These are phyloP conservation scores for Blumeriella jaapii DNA, from an alignment of 2,329 filamentous ascomycete species.

Conservation along the genomic window DNA sequence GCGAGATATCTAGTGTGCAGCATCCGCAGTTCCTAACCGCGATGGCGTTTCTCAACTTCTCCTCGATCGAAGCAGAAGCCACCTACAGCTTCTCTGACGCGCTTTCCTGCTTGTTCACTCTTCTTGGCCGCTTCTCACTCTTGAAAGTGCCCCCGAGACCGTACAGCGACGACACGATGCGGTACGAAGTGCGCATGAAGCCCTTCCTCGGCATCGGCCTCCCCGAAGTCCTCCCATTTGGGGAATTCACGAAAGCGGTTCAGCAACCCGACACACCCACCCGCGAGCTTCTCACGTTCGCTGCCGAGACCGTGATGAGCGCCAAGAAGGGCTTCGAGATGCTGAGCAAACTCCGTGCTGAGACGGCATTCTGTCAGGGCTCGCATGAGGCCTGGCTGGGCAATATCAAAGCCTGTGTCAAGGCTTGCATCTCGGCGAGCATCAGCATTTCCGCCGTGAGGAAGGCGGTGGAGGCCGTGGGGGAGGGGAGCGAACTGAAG, in stretches of 20 bases:
- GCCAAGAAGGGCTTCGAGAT: slow-evolving; percentile 44
- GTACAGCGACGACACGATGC: slow-evolving; percentile 44
- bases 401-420: slow-evolving; percentile 48
- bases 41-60: slow-evolving; percentile 44
- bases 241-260: slow-evolving; percentile 36
- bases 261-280: slow-evolving; percentile 31
- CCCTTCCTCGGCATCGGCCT: slow-evolving; percentile 50
- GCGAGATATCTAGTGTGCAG: slow-evolving; percentile 14
- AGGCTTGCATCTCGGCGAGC: slow-evolving; percentile 59
- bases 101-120: slow-evolving; percentile 40
- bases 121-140: slow-evolving; percentile 31
- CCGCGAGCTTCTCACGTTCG: slow-evolving; percentile 26
- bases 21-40: slow-evolving; percentile 38
- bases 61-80: slow-evolving; percentile 53
- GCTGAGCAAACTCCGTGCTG: slow-evolving; percentile 38
- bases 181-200: slow-evolving; percentile 62
- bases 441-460: slow-evolving; percentile 50
- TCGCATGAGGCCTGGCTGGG: slow-evolving; percentile 51
- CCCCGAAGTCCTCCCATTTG: slow-evolving; percentile 44
- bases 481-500: slow-evolving; percentile 18
- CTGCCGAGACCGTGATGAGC: slow-evolving; percentile 25
- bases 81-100: slow-evolving; percentile 42
- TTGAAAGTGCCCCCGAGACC: slow-evolving; percentile 33
- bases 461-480: slow-evolving; percentile 38
- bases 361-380: slow-evolving; percentile 43